Evolutionary conservation across 305 asterid species (phyloP).

Genomic region (Fraxinus latifolia): DNA sequence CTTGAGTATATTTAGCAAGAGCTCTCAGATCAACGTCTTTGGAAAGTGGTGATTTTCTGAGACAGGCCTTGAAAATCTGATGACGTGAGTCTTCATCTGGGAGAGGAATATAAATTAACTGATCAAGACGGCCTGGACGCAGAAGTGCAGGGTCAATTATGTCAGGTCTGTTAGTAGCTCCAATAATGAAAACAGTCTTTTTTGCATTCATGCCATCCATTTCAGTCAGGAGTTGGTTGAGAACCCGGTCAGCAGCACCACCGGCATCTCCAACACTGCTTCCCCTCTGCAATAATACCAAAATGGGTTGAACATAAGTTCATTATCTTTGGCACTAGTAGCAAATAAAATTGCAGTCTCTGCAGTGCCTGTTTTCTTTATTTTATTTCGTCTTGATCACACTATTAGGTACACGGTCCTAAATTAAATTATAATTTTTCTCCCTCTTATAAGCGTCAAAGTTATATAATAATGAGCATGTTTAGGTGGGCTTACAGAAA

Average conservation of each 20-base stretch:
- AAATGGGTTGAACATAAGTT: constrained; percentile 8
- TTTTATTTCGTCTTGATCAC: background rate
- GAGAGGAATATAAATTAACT: constrained; percentile 45
- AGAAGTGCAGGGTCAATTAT: constrained; percentile 51
- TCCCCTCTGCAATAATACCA: constrained; percentile 40
- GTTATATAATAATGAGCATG: background rate
- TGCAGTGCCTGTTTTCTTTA: background rate
- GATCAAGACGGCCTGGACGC: constrained; percentile 51
- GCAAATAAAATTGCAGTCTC: background rate
- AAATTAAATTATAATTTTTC: background rate
- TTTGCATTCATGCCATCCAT: constrained; percentile 53
- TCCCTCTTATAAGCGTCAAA: background rate
- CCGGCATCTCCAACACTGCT: constrained; percentile 51
- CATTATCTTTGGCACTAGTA: background rate
- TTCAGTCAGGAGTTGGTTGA: constrained; percentile 48
- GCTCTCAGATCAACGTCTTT: constrained; percentile 40
- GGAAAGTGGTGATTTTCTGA: constrained; percentile 46
- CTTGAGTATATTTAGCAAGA: constrained; percentile 46
- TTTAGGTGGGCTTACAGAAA: background rate
- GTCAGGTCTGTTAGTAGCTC: constrained; percentile 51
- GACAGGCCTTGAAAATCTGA: constrained; percentile 46
- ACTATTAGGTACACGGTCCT: background rate
- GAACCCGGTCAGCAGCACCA: constrained; percentile 49
- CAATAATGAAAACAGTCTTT: constrained; percentile 46
- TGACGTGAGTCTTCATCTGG: constrained; percentile 50